phyloP scores from a whole-genome alignment of 2,329 filamentous ascomycete species.

The Lasiodiplodia hormozganensis region DNA sequence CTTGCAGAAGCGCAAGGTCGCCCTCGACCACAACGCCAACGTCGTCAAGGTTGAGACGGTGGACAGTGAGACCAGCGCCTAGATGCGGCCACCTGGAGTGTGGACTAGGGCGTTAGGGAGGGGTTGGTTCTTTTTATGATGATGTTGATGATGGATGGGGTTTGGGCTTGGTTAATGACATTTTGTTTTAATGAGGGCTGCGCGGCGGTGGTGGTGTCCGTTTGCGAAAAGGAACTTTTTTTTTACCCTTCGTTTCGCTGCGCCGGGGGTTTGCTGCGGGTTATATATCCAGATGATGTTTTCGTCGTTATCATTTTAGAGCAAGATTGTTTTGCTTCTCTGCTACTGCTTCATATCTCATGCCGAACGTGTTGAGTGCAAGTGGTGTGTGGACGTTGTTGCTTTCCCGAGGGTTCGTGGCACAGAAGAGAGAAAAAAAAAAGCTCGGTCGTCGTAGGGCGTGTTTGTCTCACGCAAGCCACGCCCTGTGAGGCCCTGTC shows the following conservation, averaged over 20 bases:
- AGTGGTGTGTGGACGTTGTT: background rate
- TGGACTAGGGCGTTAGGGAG: background rate
- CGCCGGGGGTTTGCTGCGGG: background rate
- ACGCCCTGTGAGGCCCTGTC: no score
- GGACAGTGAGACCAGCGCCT: conserved; percentile 1
- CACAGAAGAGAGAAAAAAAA: no score
- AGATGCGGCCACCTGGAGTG: background rate
- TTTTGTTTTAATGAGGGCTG: background rate
- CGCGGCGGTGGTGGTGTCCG: background rate
- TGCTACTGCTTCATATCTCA: background rate
- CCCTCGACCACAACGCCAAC: conserved; percentile 33
- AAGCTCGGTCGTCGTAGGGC: no score
- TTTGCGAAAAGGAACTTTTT: background rate
- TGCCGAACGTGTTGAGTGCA: background rate
- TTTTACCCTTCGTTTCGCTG: background rate
- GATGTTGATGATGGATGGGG: background rate
- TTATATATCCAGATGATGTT: conserved; percentile 9
- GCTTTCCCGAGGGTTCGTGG: background rate
- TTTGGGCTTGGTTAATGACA: background rate
- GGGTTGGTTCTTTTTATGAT: background rate
- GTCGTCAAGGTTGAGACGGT: conserved; percentile 36
- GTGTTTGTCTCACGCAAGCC: no score
- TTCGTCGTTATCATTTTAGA: background rate
- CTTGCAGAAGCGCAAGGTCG: conserved; percentile 37
- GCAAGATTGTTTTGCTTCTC: background rate